Evolutionary conservation across 179 eudicot species (phyloP), one percentile per base, ranked within the genome.

Genomic region (Heliamphora ciliata): DNA sequence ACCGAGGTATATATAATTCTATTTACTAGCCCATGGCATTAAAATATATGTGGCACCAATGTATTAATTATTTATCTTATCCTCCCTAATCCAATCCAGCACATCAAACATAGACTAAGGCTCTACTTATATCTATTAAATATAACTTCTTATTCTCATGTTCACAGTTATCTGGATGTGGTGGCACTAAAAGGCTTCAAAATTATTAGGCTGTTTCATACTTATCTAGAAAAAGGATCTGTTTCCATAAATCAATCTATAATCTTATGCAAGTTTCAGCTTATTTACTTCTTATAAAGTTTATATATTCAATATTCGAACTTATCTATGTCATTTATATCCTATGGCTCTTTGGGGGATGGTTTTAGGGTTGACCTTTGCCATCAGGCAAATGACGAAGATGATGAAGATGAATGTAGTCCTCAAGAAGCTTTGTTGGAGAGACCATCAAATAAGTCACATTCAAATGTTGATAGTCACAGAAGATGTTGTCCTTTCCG

Each of bases 301-400:
- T 68, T 50, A 64, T 54, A 58, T 3, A 40, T 40, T 76, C 7
- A 55, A n/a, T 52, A 54, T 79, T 79, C 54, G 31, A 61, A 54
- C 60, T 63, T 76, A 50, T 81, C 18, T 46, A 58, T 80, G 63
- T 80, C 58, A 61, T 80, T 46, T 69, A 76, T 77, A 52, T 59
- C 83, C 79, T 64, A 61, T 67, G 77, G 58, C 58, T 81, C 78
- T 87, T 84, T 56, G 84, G 85, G 83, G 74, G 70, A 82, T 80
- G 82, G 46, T 86, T 84, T 81, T 87, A 95, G 98, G 98, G 91
- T 93, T 81, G 98, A 93, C 88, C 91, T 93, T 82, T 95, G 98
- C 89, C 98, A 95, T 88, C 98, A 93, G 88, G 81, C 89, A 83
- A 91, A 92, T 86, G 94, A 94, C 63, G 94, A 93, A 68, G 98